These are phyloP conservation scores for Musa itinerans DNA, from an alignment of 176 grass and related monocot species.

Conservation along the genomic window DNA sequence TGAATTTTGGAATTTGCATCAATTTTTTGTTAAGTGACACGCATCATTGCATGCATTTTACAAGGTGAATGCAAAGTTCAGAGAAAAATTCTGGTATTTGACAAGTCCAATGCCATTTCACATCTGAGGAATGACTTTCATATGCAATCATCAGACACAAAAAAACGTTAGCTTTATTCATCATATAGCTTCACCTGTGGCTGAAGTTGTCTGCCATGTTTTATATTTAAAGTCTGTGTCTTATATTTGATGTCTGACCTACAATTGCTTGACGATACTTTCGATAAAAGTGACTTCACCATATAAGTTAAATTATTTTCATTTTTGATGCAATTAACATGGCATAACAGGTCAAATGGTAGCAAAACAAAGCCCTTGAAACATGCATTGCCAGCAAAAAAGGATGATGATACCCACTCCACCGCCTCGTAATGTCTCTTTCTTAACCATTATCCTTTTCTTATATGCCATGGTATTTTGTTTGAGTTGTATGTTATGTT, in stretches of 20 bases:
- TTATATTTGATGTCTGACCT: background rate
- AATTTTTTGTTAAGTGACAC: no score
- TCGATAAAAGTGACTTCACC: background rate
- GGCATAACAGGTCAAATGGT: constrained; percentile 35
- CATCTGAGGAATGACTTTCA: no score
- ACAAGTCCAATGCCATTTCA: no score
- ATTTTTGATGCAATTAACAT: constrained; percentile 17
- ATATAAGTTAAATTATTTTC: constrained; percentile 4
- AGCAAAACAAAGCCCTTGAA: constrained; percentile 26
- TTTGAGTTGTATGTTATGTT: constrained; percentile 9
- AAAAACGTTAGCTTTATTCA: background rate
- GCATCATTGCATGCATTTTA: no score
- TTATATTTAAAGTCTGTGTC: background rate
- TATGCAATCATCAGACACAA: background rate
- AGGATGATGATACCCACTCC: constrained; percentile 60
- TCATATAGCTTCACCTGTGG: background rate
- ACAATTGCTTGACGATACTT: background rate
- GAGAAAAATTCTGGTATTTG: no score
- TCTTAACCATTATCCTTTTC: constrained; percentile 12
- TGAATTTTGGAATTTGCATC: background rate
- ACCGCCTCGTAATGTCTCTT: constrained; percentile 48
- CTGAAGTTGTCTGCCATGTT: background rate
- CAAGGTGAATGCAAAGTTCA: no score
- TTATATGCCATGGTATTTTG: constrained; percentile 6
- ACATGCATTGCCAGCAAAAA: constrained; percentile 25